Conservation (phyloP, 306 rosid genomes). For the Datisca glomerata region DNA sequence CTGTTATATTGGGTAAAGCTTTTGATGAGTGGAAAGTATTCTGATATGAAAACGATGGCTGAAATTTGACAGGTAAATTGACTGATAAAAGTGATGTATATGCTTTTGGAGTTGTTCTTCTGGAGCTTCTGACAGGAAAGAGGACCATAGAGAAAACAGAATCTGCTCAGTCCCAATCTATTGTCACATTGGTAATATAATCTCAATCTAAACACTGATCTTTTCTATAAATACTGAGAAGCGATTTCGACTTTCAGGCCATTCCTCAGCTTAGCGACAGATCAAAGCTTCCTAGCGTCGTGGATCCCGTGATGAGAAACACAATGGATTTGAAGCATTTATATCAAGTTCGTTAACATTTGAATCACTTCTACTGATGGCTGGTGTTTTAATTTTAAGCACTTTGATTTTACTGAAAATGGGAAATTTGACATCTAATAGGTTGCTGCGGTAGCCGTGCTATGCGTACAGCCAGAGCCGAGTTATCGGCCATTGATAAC, state of each 20-base stretch:
- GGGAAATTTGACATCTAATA: constrained; percentile 16
- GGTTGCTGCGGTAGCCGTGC: constrained; percentile 96
- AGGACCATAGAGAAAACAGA: constrained; percentile 51
- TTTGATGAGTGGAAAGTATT: neutral
- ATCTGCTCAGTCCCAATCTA: constrained; percentile 45
- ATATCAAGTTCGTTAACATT: constrained; percentile 58
- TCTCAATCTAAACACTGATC: constrained; percentile 2
- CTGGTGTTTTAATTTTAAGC: constrained; percentile 1
- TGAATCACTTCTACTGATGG: constrained; percentile 4
- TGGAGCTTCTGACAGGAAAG: constrained; percentile 76
- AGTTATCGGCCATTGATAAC: constrained; percentile 85
- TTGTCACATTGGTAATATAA: constrained; percentile 64
- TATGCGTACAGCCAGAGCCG: constrained; percentile 87
- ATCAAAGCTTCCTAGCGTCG: constrained; percentile 62
- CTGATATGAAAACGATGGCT: neutral
- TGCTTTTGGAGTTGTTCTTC: constrained; percentile 81
- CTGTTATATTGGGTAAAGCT: no score
- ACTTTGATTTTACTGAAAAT: neutral
- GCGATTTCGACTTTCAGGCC: constrained; percentile 35
- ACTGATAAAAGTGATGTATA: constrained; percentile 90
- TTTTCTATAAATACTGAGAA: neutral
- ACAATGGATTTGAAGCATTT: constrained; percentile 93
- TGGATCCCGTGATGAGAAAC: constrained; percentile 65
- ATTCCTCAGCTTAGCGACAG: constrained; percentile 88
- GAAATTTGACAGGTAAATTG: constrained; percentile 49